Percentiles rank a stretch among this genome's conserved stretches.
These are phyloP conservation scores for Haplosporangium sp. DNA, from an alignment of 371 early-diverging fungal genomes.

Conservation along the genomic window DNA sequence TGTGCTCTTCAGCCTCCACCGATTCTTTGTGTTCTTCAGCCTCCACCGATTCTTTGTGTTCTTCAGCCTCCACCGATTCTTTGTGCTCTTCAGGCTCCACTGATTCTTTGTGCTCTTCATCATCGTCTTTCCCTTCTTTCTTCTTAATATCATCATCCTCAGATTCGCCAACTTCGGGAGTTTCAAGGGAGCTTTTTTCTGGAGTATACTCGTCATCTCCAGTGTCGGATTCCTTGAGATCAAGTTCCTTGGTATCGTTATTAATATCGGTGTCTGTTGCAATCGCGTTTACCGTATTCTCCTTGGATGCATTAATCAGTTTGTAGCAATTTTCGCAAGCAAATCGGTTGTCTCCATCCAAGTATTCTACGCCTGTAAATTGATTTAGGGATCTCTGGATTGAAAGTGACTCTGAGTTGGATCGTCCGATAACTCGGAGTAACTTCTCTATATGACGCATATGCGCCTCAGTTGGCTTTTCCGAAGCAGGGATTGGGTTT, in stretches of 20 bases:
- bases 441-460: slow-evolving; percentile 41
- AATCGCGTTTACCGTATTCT: not conserved
- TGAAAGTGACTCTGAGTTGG: slow-evolving; percentile 26
- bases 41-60: not conserved
- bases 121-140: not conserved
- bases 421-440: slow-evolving; percentile 26
- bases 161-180: not conserved
- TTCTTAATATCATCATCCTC: slow-evolving; percentile 2
- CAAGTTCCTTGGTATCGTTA: not conserved
- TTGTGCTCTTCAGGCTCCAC: not conserved
- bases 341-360: slow-evolving; percentile 54
- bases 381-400: slow-evolving; percentile 45
- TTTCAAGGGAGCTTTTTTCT: not conserved
- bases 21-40: not conserved
- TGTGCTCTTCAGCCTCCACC: not conserved
- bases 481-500: slow-evolving; percentile 18
- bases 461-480: slow-evolving; percentile 34
- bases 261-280: not conserved
- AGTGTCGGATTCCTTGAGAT: not conserved
- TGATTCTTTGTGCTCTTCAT: not conserved
- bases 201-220: not conserved
- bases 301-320: slow-evolving; percentile 5
- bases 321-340: slow-evolving; percentile 55
- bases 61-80: not conserved
- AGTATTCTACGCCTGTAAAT: slow-evolving; percentile 45